Evolutionary conservation across 352 stramenopile species (phyloP), one percentile per base, ranked within the genome.

Genomic region (Phytophthora macrochlamydospora): DNA sequence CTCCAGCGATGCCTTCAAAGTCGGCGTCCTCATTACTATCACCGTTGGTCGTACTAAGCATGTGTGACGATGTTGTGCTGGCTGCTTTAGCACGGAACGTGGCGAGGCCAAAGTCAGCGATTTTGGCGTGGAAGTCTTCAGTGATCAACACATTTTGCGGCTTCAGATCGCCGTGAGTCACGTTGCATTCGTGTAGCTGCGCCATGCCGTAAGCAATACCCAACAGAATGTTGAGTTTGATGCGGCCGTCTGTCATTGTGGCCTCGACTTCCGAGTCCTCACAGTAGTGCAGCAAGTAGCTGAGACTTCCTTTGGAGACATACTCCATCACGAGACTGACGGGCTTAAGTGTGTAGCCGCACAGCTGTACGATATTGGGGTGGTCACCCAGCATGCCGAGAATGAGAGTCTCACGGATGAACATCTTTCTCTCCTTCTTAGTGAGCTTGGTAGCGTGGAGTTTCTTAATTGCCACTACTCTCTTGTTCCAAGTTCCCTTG

Each of bases 71-170:
- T 11, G 62, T 78, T 37, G 61, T 69, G 59, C 52, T 78, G 13
- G 51, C 54, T 2, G 56, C 54, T 44, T 71, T 77, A 55, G 64
- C 68, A 46, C 64, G 63, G 44, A 75, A 70, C 44, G 69, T 75
- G 30, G 70, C 65, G 31, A 81, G 62, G 6, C 86, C 84, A 61
- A 94, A 95, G 65, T 95, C 85, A 2, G 84, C 81, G 59, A 97
- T 93, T 64, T 95, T 95, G 52, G 89, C 80, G 7, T 93, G 72
- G 55, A 81, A 88, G 42, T 85, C 62, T n/a, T 84, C 65, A 29
- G 71, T 73, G 35, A 93, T 59, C 43, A 95, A 67, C 44, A 95
- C 63, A 53, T 95, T 90, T 57, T 89, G 76, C 2, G 75, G 77
- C 60, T 92, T 90, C 49, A 92, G 40, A 57, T 90, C 83, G 2